Evolutionary conservation across 192 early-diverging fungal species (phyloP).

Genomic region (Rhizophagus prolifer): DNA sequence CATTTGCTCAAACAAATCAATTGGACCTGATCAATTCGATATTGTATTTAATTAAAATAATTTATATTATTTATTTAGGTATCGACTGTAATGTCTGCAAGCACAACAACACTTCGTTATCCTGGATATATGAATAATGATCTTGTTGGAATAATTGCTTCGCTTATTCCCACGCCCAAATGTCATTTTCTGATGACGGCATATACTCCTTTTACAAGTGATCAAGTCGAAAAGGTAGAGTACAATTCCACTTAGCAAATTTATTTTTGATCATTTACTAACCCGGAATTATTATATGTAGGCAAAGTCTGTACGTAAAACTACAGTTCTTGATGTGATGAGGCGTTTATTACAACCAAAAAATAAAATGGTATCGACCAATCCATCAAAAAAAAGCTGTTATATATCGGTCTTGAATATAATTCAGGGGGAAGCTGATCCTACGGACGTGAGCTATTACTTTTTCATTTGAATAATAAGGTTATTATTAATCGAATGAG

Average conservation of each 20-base stretch:
- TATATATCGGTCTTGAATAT: conserved; percentile 98
- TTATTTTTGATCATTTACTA: not conserved
- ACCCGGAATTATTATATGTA: conserved; percentile 25
- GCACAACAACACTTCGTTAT: conserved; percentile 95
- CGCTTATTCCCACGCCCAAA: conserved; percentile 96
- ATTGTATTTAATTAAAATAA: not conserved
- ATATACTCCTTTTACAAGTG: conserved; percentile 97
- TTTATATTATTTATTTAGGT: conserved; percentile 49
- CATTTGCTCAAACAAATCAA: conserved; percentile 95
- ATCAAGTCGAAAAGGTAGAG: conserved; percentile 77
- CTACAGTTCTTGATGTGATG: conserved; percentile 98
- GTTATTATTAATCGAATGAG: not conserved
- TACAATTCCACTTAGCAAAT: not conserved
- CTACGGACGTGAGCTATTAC: conserved; percentile 74
- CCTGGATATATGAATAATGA: conserved; percentile 99
- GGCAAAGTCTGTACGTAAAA: conserved; percentile 93
- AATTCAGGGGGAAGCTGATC: conserved; percentile 98
- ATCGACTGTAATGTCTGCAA: conserved; percentile 97
- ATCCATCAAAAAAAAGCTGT: conserved; percentile 87
- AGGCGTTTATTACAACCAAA: conserved; percentile 92
- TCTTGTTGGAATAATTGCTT: conserved; percentile 90
- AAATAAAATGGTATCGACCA: conserved; percentile 96
- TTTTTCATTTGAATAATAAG: not conserved
- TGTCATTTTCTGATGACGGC: conserved; percentile 95
- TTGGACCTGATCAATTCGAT: conserved; percentile 46